phyloP scores from a whole-genome alignment of 23 red algal species.

The Agarophyton chilense region DNA sequence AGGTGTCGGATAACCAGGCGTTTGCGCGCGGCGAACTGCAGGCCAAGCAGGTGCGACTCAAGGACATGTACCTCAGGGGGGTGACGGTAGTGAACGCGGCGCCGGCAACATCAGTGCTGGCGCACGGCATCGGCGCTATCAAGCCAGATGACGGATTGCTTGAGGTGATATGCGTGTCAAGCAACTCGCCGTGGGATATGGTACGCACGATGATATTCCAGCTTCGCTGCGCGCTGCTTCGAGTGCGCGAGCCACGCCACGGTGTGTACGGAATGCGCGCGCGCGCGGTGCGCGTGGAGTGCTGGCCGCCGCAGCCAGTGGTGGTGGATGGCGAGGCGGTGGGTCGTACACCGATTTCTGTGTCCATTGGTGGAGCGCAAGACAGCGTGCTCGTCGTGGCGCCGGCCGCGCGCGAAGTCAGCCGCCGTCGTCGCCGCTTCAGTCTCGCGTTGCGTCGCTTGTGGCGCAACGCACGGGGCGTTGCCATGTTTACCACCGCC shows the following conservation, averaged over 20 bases:
- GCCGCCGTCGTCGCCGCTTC: conserved; percentile 27
- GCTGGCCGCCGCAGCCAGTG: conserved; percentile 66
- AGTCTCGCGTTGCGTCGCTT: conserved; percentile 42
- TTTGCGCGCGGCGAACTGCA: conserved; percentile 16
- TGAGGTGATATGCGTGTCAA: conserved; percentile 53
- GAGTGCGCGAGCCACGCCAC: conserved; percentile 6
- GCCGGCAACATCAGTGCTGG: conserved; percentile 56
- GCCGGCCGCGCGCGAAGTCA: conserved; percentile 48
- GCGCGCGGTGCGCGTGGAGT: conserved; percentile 40
- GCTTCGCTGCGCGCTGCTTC: conserved; percentile 41
- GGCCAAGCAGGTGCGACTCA: conserved; percentile 20
- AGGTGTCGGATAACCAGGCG: conserved; percentile 2
- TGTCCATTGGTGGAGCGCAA: background rate
- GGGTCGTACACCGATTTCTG: conserved; percentile 35
- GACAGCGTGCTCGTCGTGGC: conserved; percentile 51
- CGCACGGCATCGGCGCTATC: conserved; percentile 60
- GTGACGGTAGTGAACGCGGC: conserved; percentile 73
- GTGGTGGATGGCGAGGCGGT: conserved; percentile 67
- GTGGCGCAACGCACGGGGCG: conserved; percentile 62
- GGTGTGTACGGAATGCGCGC: conserved; percentile 52
- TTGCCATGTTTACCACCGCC: conserved; percentile 27
- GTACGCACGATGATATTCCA: conserved; percentile 55
- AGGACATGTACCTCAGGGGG: conserved; percentile 25
- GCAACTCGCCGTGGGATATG: background rate
- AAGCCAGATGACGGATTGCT: conserved; percentile 62